Conservation (phyloP, 73 alveolate species). For the Tetrahymena malaccensis region DNA sequence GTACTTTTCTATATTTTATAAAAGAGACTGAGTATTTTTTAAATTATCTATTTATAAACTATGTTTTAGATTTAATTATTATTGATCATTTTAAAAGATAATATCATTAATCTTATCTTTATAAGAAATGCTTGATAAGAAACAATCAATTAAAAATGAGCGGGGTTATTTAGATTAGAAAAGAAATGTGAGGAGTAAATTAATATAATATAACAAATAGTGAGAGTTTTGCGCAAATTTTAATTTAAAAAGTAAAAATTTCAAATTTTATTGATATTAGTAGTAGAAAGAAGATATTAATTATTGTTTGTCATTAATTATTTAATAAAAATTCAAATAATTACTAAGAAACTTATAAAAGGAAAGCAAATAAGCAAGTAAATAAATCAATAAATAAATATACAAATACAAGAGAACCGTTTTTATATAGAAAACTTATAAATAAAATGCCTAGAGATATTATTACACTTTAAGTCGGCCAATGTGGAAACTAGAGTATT, state of each 20-base stretch:
- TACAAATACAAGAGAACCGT: not conserved
- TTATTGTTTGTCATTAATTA: not conserved
- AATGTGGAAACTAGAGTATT: constrained; percentile 97
- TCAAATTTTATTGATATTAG: not conserved
- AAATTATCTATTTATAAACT: no score
- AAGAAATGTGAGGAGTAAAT: not conserved
- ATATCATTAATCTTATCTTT: no score
- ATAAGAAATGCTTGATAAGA: not conserved
- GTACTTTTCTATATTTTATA: no score
- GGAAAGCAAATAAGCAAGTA: not conserved
- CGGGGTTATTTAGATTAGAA: not conserved
- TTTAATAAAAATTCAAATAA: not conserved
- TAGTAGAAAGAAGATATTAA: not conserved
- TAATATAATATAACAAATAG: not conserved
- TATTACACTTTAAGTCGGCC: constrained; percentile 98
- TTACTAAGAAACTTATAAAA: not conserved
- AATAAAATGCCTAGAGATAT: constrained; percentile 98
- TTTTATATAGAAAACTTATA: not conserved
- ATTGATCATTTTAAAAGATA: no score
- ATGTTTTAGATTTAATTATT: no score
- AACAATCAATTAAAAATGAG: not conserved
- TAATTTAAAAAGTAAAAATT: not conserved
- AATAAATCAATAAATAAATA: no score
- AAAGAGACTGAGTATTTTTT: no score
- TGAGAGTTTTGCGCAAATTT: not conserved